Conservation (phyloP, 2,329 filamentous ascomycete genomes). For the Pseudogymnoascus sp. region DNA sequence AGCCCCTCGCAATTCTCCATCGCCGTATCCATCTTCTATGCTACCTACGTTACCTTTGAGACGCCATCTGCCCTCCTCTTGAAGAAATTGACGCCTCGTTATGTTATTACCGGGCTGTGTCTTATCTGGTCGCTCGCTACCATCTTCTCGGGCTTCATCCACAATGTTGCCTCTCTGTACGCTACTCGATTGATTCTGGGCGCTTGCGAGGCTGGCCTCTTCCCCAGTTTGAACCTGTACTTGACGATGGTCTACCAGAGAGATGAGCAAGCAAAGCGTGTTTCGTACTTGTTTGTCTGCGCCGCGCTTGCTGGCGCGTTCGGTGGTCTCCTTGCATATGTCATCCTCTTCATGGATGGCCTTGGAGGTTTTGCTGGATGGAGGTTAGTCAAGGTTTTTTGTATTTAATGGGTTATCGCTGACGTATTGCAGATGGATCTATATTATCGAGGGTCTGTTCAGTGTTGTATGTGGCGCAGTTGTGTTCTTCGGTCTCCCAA, state of each 20-base stretch:
- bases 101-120: conserved; percentile 31
- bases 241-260: conserved; percentile 47
- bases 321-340: conserved; percentile 12
- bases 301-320: conserved; percentile 8
- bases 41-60: conserved; percentile 43
- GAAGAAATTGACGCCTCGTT: conserved; percentile 38
- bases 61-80: conserved; percentile 39
- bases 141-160: conserved; percentile 37
- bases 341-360: conserved; percentile 12
- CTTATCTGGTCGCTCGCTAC: conserved; percentile 30
- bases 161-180: conserved; percentile 36
- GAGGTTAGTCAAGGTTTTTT: neutral
- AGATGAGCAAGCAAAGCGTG: conserved; percentile 44
- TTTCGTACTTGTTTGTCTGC: conserved; percentile 41
- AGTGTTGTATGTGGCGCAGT: conserved; percentile 36
- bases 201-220: neutral
- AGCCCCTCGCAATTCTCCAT: conserved; percentile 17
- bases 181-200: conserved; percentile 28
- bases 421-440: conserved; percentile 24
- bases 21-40: conserved; percentile 41
- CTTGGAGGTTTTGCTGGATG: conserved; percentile 1
- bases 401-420: neutral
- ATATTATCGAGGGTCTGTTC: conserved; percentile 42
- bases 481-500: conserved; percentile 40
- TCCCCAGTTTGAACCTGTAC: conserved; percentile 39